Evolutionary conservation across 768 basidiomycete species (phyloP).

Genomic region (Leucogyrophana mollusca): DNA sequence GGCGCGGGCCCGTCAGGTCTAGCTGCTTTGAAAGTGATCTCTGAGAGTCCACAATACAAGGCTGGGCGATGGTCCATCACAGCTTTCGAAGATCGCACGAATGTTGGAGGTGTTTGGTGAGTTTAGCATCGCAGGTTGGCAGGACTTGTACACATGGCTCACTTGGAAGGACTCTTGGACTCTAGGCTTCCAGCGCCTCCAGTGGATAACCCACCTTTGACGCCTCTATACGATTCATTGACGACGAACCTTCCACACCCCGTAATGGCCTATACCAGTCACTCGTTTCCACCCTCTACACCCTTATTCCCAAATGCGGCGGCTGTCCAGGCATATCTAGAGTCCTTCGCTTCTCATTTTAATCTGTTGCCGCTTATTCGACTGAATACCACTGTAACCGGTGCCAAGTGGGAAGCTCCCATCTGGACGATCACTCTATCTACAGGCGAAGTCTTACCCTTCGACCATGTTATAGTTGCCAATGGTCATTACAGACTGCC

Average conservation of each 20-base stretch:
- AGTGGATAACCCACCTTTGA: conserved; percentile 51
- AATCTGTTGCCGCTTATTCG: conserved; percentile 59
- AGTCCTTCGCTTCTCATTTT: conserved; percentile 63
- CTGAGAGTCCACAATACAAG: conserved; percentile 57
- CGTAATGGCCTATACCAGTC: conserved; percentile 66
- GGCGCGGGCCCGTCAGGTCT: conserved; percentile 80
- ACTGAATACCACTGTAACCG: conserved; percentile 56
- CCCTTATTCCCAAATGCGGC: conserved; percentile 65
- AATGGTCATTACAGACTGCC: conserved; percentile 77
- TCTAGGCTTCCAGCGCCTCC: conserved; percentile 57
- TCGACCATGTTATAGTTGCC: conserved; percentile 69
- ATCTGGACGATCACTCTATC: conserved; percentile 53
- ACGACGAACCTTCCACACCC: conserved; percentile 84
- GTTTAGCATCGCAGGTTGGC: too few relatives aligned
- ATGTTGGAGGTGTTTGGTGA: conserved; percentile 79
- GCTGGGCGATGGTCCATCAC: conserved; percentile 59
- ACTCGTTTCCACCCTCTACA: conserved; percentile 69
- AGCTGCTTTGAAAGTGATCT: conserved; percentile 62
- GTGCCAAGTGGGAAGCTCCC: conserved; percentile 37
- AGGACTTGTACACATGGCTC: too few relatives aligned
- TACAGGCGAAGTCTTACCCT: conserved; percentile 35
- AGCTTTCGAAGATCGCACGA: conserved; percentile 62
- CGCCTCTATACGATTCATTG: conserved; percentile 76
- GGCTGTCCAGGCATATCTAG: conserved; percentile 66
- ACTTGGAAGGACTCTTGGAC: conserved; percentile 3